Evolutionary conservation across 805 yeast genomes (phyloP).

Genomic region (Hanseniaspora pseudoguilliermondii): DNA sequence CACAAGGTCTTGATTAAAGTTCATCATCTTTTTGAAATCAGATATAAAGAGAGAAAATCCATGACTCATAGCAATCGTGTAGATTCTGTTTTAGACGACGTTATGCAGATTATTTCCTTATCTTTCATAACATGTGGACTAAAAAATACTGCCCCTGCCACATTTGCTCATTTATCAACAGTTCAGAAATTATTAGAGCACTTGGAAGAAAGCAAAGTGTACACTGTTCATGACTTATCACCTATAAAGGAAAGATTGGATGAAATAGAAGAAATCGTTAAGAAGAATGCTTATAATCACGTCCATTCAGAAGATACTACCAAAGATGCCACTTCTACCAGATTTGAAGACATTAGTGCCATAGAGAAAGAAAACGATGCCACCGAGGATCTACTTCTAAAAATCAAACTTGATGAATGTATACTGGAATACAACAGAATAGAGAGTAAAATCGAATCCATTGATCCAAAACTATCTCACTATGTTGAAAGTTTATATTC

Average conservation of each 20-base stretch:
- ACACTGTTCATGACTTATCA: constrained; percentile 67
- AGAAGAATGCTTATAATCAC: constrained; percentile 25
- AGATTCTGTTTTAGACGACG: constrained; percentile 72
- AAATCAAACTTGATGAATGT: constrained; percentile 55
- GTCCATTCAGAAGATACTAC: constrained; percentile 13
- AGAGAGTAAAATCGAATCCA: constrained; percentile 41
- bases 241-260: constrained; percentile 64
- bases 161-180: constrained; percentile 78
- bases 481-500: constrained; percentile 48
- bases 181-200: constrained; percentile 77
- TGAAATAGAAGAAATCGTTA: constrained; percentile 56
- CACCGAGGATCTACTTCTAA: constrained; percentile 49
- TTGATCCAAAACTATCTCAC: constrained; percentile 38
- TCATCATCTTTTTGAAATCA: constrained; percentile 39
- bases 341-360: constrained; percentile 17
- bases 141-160: constrained; percentile 82
- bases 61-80: constrained; percentile 34
- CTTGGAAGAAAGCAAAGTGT: constrained; percentile 65
- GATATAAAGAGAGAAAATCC: constrained; percentile 24
- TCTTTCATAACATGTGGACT: constrained; percentile 88
- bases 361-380: constrained; percentile 29
- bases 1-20: constrained; percentile 43
- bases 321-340: constrained; percentile 10
- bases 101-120: constrained; percentile 73
- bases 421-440: constrained; percentile 43